Evolutionary conservation across 805 yeast species (phyloP), one percentile per base, ranked within the genome.

Genomic region (Yarrowia sp.): DNA sequence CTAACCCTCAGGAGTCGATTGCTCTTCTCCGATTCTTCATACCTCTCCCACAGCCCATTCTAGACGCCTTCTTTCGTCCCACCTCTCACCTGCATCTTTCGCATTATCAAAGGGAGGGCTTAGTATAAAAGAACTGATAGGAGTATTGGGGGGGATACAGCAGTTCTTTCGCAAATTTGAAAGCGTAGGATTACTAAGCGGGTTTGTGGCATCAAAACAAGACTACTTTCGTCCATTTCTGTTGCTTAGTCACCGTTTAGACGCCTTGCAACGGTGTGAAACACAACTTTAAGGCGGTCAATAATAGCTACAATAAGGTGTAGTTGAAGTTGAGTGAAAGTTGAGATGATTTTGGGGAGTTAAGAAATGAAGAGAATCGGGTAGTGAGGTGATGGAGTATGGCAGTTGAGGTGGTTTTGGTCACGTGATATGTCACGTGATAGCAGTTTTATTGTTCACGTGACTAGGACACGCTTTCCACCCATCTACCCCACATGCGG

Each of bases 71-170:
- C 22, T 19, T n/a, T 32, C 8, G 9, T 36, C 43, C 32, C 22
- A 53, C 59, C 22, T 45, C 40, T 53, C 45, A 40, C 59, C 58
- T 38, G 59, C 59, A 53, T 40, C 36, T 19, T 53, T 53, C 59
- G 59, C 59, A 53, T 53, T 8, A 53, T 53, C 59, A n/a, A 36
- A 53, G 58, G 45, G 45, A 40, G 38, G 42, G 1, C 22, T 53
- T 14, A 19, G 16, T 15, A 38, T 5, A n/a, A 16, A 38, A 52
- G 5, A 2, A 53, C 59, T 53, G 59, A 53, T 53, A 53, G 40
- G 35, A 16, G 14, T 16, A 22, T 40, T 38, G 10, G 1, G 16
- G 45, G 9, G 7, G 10, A 16, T 36, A 3, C 5, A 14, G 19
- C 7, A 12, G 19, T 8, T 15, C 4, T 10, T 15, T 12, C 3